phyloP scores from a whole-genome alignment of 2,329 filamentous ascomycete genomes.

The Blastomyces silverae region DNA sequence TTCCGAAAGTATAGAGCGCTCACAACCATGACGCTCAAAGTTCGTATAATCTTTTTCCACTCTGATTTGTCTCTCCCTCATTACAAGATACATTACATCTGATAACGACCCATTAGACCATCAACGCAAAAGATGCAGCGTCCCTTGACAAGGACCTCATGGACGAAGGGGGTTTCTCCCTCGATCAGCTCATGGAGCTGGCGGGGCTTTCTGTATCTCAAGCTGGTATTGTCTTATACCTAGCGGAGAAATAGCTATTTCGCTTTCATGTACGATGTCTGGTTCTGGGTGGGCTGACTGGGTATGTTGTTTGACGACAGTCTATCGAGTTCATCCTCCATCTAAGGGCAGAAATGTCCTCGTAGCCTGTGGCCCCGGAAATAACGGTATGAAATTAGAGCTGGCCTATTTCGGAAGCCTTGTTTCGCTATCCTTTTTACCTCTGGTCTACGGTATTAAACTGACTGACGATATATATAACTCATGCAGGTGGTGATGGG shows the following conservation, averaged over 20 bases:
- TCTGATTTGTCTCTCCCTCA: neutral
- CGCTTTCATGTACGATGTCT: neutral
- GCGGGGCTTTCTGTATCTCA: slow-evolving; percentile 90
- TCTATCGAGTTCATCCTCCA: slow-evolving; percentile 76
- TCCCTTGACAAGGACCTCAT: slow-evolving; percentile 92
- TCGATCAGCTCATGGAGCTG: slow-evolving; percentile 96
- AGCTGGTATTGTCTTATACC: slow-evolving; percentile 52
- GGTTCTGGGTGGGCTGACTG: slow-evolving; percentile 10
- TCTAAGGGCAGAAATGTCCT: slow-evolving; percentile 65
- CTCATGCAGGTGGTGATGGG: slow-evolving; percentile 69
- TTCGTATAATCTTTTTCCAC: neutral
- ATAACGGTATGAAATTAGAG: slow-evolving; percentile 45
- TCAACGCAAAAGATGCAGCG: slow-evolving; percentile 79
- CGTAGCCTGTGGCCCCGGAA: slow-evolving; percentile 81
- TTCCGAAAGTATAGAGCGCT: slow-evolving; percentile 6
- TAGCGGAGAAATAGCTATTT: neutral
- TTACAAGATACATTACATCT: slow-evolving; percentile 7
- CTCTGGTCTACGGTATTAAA: neutral
- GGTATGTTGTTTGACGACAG: slow-evolving; percentile 39
- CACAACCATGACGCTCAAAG: slow-evolving; percentile 13
- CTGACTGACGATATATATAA: neutral
- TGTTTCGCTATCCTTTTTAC: neutral
- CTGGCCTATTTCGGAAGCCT: neutral
- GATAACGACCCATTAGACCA: slow-evolving; percentile 52
- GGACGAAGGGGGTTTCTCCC: slow-evolving; percentile 74